phyloP scores from a whole-genome alignment of 2,329 filamentous ascomycete genomes.

The Colletotrichum theobromicola region DNA sequence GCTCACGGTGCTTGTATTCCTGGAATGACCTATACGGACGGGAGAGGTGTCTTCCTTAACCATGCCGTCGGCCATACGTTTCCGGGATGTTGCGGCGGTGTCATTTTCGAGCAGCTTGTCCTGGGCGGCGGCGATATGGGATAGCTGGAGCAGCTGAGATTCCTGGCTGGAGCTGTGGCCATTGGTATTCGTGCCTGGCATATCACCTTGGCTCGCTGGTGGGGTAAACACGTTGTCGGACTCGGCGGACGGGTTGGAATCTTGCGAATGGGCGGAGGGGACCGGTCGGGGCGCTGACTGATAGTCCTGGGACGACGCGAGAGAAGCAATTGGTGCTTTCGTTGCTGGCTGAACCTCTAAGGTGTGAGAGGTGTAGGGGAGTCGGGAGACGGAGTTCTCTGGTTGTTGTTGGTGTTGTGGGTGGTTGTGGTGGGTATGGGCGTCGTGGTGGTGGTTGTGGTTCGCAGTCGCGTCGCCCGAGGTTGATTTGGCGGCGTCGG shows the following conservation, averaged over 20 bases:
- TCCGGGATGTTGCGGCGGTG: slow-evolving; percentile 52
- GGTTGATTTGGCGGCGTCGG: neutral
- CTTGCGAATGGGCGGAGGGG: slow-evolving; percentile 30
- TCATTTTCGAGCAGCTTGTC: slow-evolving; percentile 49
- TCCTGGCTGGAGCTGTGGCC: slow-evolving; percentile 54
- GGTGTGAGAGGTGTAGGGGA: neutral
- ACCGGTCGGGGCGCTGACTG: slow-evolving; percentile 16
- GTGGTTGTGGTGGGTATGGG: neutral
- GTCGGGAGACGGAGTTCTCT: neutral
- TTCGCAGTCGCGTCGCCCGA: slow-evolving; percentile 20
- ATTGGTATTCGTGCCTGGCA: slow-evolving; percentile 31
- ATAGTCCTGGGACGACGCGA: slow-evolving; percentile 18
- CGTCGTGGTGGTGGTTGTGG: neutral
- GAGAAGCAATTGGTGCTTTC: slow-evolving; percentile 27
- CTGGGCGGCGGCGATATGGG: slow-evolving; percentile 60
- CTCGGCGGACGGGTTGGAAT: slow-evolving; percentile 29
- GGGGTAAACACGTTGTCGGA: slow-evolving; percentile 33
- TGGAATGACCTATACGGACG: slow-evolving; percentile 63
- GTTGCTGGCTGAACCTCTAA: slow-evolving; percentile 21
- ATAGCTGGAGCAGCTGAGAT: slow-evolving; percentile 63
- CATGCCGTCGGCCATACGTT: slow-evolving; percentile 78
- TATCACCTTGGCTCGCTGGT: slow-evolving; percentile 28
- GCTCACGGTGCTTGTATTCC: slow-evolving; percentile 74
- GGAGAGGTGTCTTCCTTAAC: slow-evolving; percentile 66
- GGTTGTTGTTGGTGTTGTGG: neutral